Evolutionary conservation across 495 filamentous ascomycete genomes (phyloP), one percentile per base, ranked within the genome.

Genomic region (Parmelia sp.): DNA sequence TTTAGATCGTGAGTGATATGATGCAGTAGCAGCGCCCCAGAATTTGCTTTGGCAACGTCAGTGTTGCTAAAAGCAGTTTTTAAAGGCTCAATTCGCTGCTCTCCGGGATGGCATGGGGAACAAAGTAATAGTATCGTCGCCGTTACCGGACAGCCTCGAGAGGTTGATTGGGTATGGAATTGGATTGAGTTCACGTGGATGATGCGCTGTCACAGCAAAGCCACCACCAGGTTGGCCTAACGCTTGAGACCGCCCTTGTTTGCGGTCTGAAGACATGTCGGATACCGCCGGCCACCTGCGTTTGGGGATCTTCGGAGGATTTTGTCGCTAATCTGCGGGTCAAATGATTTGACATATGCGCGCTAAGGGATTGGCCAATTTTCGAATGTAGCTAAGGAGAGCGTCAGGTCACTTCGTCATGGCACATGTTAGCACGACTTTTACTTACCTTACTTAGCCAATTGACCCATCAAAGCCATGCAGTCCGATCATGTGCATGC

Each of bases 381-480:
- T 33, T 27, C 25, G 45, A 23, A 23, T 14, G 31, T 14, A 53
- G 27, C 14, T 31, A 11, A 31, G 15, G 1, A 11, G 10, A 44
- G 7, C 23, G 8, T 10, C 1, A 10, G 8, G 0, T 25, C 19
- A 10, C 25, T 2, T 51, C 47, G 49, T 53, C 49, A 53, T 53
- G 27, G 49, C 49, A 53, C 49, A 53, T 36, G 35, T 36, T 36
- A n/a, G n/a, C n/a, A n/a, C n/a, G n/a, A n/a, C n/a, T n/a, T n/a
- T n/a, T 51, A 44, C 19, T 44, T 44, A 3, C 3, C 1, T 4
- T 23, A 49, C 39, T 40, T 40, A 3, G 8, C 14, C 12, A 31
- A 31, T 53, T 53, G 27, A 51, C 25, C 49, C 49, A 19, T 53
- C 14, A 31, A 53, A 31, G 15, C 5, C 27, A 19, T 53, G 27